Percentiles rank a stretch among this genome's conserved stretches.
These are phyloP conservation scores for Fusarium sp. DNA, from an alignment of 2,329 filamentous ascomycete genomes.

Conservation along the genomic window DNA sequence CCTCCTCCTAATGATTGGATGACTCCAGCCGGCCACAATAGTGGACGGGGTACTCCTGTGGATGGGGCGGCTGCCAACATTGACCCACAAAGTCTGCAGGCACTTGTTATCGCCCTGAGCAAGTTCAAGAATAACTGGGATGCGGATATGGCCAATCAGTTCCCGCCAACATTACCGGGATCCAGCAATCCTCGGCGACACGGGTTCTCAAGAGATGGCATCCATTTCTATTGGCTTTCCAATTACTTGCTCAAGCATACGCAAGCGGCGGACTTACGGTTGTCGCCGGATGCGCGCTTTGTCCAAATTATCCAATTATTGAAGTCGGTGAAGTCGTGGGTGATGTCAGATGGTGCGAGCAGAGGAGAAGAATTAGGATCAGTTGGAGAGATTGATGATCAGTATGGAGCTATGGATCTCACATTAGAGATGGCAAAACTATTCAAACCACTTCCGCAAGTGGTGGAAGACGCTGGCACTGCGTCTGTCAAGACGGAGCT, in stretches of 20 bases:
- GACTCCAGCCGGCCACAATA: conserved; percentile 55
- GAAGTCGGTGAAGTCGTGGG: conserved; percentile 70
- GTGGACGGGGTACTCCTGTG: conserved; percentile 60
- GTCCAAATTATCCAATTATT: conserved; percentile 70
- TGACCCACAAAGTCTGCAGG: conserved; percentile 60
- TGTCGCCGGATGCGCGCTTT: conserved; percentile 70
- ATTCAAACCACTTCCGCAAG: conserved; percentile 69
- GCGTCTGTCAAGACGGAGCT: conserved; percentile 58
- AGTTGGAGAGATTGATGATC: conserved; percentile 74
- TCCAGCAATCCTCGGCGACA: conserved; percentile 67
- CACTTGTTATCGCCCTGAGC: conserved; percentile 68
- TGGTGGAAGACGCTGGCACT: conserved; percentile 57
- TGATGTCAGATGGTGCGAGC: conserved; percentile 71
- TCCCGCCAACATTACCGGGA: conserved; percentile 63
- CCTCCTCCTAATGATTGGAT: conserved; percentile 72
- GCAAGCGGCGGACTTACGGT: conserved; percentile 63
- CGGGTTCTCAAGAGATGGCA: conserved; percentile 77
- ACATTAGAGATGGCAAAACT: conserved; percentile 78
- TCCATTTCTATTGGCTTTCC: conserved; percentile 80
- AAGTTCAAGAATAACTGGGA: conserved; percentile 82
- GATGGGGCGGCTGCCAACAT: conserved; percentile 52
- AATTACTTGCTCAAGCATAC: conserved; percentile 73
- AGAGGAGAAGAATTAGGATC: conserved; percentile 76
- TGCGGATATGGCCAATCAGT: conserved; percentile 74
- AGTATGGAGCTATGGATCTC: conserved; percentile 72